Evolutionary conservation across 2,329 filamentous ascomycete genomes (phyloP), one percentile per base, ranked within the genome.

Genomic region (Arachnopeziza araneosa): DNA sequence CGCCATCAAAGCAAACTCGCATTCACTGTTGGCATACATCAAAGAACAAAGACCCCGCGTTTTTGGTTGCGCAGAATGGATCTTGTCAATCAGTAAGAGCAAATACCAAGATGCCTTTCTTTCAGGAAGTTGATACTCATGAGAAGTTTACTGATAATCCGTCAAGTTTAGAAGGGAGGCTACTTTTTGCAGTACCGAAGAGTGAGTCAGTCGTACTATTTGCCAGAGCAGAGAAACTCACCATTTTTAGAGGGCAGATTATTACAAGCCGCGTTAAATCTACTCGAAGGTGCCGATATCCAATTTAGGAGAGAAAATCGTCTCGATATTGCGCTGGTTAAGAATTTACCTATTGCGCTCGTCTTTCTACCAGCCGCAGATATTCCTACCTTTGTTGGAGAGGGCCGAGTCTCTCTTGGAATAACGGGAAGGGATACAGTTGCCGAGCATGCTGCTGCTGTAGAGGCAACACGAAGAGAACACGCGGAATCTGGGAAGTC

Each of bases 181-280:
- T 98, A 60, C 84, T 98, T 64, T 97, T 99, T 74, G 95, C 95
- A 63, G 91, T 99, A n/a, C 95, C 95, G 63, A 99, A 99, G 80
- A 99, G 91, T 93, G 79, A 80, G 90, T 85, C 58, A 64, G 12
- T 44, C 17, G 12, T 14, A 44, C 36, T 12, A 8, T 21, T 32
- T 26, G 4, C 26, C 21, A 9, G 6, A 50, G 24, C 54, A 55
- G 24, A 36, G 52, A 57, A 26, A 50, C 54, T 49, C 21, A 56
- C 21, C 53, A 54, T 58, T 55, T 61, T 48, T 71, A 96, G 92
- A 99, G 88, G 95, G 95, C 65, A 90, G 95, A 59, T 86, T 99
- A 58, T 90, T 97, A 76, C 85, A 91, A 77, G 86, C 91, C 60
- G 86, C 90, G 58, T 85, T 99, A 55, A 92, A 98, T 74, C 87